Evolutionary conservation across 805 yeast species (phyloP).

Genomic region (Candida arabinofermentans): DNA sequence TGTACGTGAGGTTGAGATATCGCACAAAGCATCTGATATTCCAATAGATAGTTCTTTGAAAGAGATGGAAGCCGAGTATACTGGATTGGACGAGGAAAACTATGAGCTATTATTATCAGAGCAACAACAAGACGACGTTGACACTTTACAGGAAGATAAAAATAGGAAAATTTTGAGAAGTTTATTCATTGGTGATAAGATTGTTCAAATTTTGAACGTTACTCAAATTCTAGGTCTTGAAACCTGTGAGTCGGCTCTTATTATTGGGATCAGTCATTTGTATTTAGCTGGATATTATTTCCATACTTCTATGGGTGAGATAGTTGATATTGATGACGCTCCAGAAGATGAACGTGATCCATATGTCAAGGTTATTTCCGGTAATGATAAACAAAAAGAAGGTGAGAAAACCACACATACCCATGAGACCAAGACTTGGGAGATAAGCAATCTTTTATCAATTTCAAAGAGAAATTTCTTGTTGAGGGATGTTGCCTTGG

Average conservation of each 20-base stretch:
- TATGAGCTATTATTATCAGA: slow-evolving; percentile 40
- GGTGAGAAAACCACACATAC: slow-evolving; percentile 11
- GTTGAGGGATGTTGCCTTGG: slow-evolving; percentile 76
- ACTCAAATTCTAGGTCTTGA: slow-evolving; percentile 75
- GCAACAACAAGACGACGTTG: slow-evolving; percentile 28
- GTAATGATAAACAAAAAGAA: slow-evolving; percentile 17
- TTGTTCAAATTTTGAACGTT: slow-evolving; percentile 70
- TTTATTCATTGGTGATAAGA: slow-evolving; percentile 64
- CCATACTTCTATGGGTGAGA: slow-evolving; percentile 46
- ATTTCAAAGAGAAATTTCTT: slow-evolving; percentile 73
- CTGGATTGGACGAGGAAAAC: slow-evolving; percentile 4
- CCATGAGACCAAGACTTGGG: slow-evolving; percentile 59
- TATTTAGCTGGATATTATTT: slow-evolving; percentile 71
- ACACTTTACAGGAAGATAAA: slow-evolving; percentile 50
- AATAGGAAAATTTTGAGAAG: slow-evolving; percentile 72
- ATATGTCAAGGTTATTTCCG: slow-evolving; percentile 57
- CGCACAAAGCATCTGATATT: slow-evolving; percentile 31
- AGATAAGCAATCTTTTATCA: slow-evolving; percentile 52
- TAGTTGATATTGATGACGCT: slow-evolving; percentile 65
- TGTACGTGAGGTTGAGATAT: slow-evolving; percentile 36
- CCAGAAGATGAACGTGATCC: slow-evolving; percentile 62
- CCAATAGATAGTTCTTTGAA: slow-evolving; percentile 4
- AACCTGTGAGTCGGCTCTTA: slow-evolving; percentile 69
- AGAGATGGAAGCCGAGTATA: not conserved
- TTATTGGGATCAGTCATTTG: slow-evolving; percentile 59